Evolutionary conservation across 257 asterid species (phyloP), one percentile per base, ranked within the genome.

Genomic region (Fraxinus cuspidata): DNA sequence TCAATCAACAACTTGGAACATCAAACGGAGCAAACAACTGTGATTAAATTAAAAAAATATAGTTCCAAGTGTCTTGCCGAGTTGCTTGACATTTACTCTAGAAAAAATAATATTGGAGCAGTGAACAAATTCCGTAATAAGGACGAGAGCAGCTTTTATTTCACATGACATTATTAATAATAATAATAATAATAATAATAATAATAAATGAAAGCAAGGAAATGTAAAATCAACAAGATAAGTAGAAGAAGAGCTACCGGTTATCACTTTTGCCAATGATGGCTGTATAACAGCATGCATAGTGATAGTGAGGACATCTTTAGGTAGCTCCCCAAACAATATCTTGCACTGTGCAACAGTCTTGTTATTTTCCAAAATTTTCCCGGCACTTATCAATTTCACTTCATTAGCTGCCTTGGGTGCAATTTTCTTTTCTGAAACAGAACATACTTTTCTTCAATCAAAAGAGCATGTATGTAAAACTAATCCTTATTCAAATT

Each of bases 281-380:
- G 94, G 96, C 85, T 94, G 97, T 66, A 92, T 94, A 78, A 92
- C 98, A 80, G 94, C 98, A 76, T 92, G 98, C 96, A 92, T 89
- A 72, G 96, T 94, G 77, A 92, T 89, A 72, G 96, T 94, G 77
- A 92, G 89, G 70, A 89, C 84, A 66, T 90, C 97, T 23, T 84
- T 88, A 16, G 91, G 90, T 71, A 90, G 88, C 81, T 92, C 96
- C 11, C 96, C 92, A 44, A 89, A 87, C 15, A 91, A 92, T 34
- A 34, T 34, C 38, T 86, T 92, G 87, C 97, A 94, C 85, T 94
- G 94, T 8, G 88, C 91, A 82, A 94, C 93, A 67, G 96, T 92
- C 89, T 83, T 89, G 92, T 71, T 90, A 80, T 90, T 94, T 82
- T 94, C 97, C 88, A 94, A 78, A 94, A 80, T 78, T 92, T 94